Evolutionary conservation across 129 eudicot species (phyloP), one percentile per base, ranked within the genome.

Genomic region (Chrysanthemum makinoi): DNA sequence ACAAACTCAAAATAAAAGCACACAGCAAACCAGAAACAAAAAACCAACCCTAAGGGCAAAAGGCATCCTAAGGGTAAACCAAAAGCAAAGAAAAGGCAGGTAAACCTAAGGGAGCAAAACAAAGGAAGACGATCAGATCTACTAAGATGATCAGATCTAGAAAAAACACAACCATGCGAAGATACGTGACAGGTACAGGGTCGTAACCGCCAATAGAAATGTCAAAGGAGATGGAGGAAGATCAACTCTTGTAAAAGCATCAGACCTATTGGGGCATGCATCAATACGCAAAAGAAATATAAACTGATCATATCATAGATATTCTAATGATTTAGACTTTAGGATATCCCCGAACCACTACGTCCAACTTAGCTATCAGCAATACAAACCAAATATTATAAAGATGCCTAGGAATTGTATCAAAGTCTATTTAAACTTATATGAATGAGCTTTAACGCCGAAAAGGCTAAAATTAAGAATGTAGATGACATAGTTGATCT

Each of bases 401-500:
- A 15, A 52, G 19, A 52, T 15, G 19, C 57, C n/a, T 52, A 13
- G 18, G 57, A 52, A 4, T 52, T 52, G 13, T 4, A 39, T 43
- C 4, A 9, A 19, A 39, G 56, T 44, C 57, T 20, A 43, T 69
- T 15, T 58, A 66, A 43, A 70, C 64, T 17, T 70, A 56, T 13
- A 22, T 39, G 17, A 70, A 7, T 14, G 57, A 39, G 66, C 49
- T 20, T 47, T 61, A 2, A 71, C 16, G 67, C 46, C 55, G 22
- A 43, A 72, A 59, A 24, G 67, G 22, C 55, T 46, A 43, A 72
- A 59, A 24, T 59, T 17, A 58, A 46, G 58, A 58, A 72, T 58
- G 46, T 58, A 59, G 2, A 55, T 22, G 46, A 44, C 46, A 43
- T 57, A n/a, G 20, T 50, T n/a, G 13, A 19, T 10, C 19, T 5